Percentiles rank a stretch among this genome's conserved stretches.
Conservation (phyloP, 1,284 basidiomycete genomes). For the Lentinula novae-zelandiae region DNA sequence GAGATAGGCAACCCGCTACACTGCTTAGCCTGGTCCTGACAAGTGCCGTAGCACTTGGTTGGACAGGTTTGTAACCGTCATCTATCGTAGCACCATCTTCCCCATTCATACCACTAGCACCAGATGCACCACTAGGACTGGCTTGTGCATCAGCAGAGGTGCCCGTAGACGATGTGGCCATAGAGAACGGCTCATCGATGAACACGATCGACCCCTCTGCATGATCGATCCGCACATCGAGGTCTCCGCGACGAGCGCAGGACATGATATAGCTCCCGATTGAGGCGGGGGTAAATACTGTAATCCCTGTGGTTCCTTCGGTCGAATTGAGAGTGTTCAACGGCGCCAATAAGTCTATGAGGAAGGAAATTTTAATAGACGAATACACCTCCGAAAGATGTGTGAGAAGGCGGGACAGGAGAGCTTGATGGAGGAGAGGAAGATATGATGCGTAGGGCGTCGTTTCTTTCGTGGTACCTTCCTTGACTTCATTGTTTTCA, state of each 20-base stretch:
- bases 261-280: conserved; percentile 93
- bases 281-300: conserved; percentile 5
- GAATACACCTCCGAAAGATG: conserved; percentile 96
- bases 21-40: conserved; percentile 75
- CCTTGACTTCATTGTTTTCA: not conserved
- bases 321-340: no score
- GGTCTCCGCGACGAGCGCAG: conserved; percentile 86
- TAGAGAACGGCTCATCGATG: conserved; percentile 68
- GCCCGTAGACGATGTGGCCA: conserved; percentile 28
- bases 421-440: conserved; percentile 86
- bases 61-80: conserved; percentile 35
- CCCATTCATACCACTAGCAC: not conserved
- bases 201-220: conserved; percentile 85
- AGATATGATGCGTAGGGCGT: conserved; percentile 77
- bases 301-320: no score
- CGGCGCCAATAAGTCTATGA: conserved; percentile 76
- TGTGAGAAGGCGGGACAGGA: conserved; percentile 91
- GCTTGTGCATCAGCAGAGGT: not conserved
- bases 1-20: conserved; percentile 73
- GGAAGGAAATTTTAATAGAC: conserved; percentile 76
- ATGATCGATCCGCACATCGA: conserved; percentile 90
- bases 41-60: conserved; percentile 67
- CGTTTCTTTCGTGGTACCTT: conserved; percentile 1
- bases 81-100: not conserved
- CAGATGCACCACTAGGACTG: not conserved